Conservation (phyloP, 306 rosid species). For the Corylus avellana region DNA sequence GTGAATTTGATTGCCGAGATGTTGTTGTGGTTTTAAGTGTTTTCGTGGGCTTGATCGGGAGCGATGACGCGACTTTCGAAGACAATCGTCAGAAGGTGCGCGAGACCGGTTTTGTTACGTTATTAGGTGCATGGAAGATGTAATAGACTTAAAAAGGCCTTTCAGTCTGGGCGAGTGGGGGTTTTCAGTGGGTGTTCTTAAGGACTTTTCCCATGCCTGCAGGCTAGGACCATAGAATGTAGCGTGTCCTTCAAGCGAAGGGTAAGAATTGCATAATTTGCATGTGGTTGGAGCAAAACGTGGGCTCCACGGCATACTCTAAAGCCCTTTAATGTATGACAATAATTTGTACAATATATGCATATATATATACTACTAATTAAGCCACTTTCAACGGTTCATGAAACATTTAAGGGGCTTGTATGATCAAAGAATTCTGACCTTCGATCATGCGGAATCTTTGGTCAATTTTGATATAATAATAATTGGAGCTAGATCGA, state of each 20-base stretch:
- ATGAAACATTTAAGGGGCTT: neutral
- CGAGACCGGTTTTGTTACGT: constrained; percentile 32
- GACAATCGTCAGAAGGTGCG: neutral
- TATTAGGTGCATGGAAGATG: constrained; percentile 50
- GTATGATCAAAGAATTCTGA: neutral
- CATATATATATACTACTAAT: neutral
- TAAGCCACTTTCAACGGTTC: neutral
- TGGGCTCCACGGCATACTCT: constrained; percentile 13
- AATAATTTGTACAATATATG: neutral
- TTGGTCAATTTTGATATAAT: neutral
- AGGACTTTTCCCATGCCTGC: neutral
- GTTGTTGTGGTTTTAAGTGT: neutral
- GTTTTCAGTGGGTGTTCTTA: constrained; percentile 14
- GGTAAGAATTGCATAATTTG: neutral
- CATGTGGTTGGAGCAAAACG: constrained; percentile 37
- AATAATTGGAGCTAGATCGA: neutral
- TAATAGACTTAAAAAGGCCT: neutral
- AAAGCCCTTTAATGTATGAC: neutral
- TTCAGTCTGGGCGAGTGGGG: neutral
- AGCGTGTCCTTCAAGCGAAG: constrained; percentile 26
- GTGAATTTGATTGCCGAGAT: neutral
- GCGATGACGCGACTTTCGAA: constrained; percentile 2
- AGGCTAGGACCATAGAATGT: neutral
- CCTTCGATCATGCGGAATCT: neutral
- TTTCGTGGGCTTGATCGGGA: constrained; percentile 1